A percentile compares a stretch with the other conserved stretches of the same genome.
Evolutionary conservation across 805 yeast genomes (phyloP).

Genomic region (Spathaspora gorwiae): DNA sequence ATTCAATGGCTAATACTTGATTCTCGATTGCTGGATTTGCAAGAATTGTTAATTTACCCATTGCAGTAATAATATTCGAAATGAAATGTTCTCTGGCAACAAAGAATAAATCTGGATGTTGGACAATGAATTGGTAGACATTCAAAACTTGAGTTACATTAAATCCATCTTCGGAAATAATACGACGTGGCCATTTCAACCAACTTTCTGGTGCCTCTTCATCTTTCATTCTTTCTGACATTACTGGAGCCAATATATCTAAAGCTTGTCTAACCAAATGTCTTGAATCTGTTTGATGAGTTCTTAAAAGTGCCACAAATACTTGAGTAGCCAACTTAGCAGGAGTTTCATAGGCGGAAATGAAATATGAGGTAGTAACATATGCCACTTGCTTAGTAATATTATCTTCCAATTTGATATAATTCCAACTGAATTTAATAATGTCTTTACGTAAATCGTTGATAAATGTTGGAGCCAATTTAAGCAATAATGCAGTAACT

Average conservation of each 20-base stretch:
- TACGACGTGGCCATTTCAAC: constrained; percentile 94
- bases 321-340: constrained; percentile 84
- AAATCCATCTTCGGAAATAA: constrained; percentile 84
- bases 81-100: constrained; percentile 85
- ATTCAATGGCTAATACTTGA: constrained; percentile 80
- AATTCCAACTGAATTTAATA: constrained; percentile 92
- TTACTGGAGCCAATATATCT: constrained; percentile 82
- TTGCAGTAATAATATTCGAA: constrained; percentile 82
- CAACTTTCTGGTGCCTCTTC: constrained; percentile 59
- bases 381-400: constrained; percentile 91
- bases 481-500: constrained; percentile 70
- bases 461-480: constrained; percentile 58
- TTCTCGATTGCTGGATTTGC: constrained; percentile 77
- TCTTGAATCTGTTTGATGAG: constrained; percentile 82
- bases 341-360: constrained; percentile 84
- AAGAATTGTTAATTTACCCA: constrained; percentile 81
- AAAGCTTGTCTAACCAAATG: constrained; percentile 81
- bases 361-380: constrained; percentile 80
- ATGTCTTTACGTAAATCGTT: constrained; percentile 71
- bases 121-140: constrained; percentile 83
- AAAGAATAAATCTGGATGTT: constrained; percentile 79
- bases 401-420: constrained; percentile 81
- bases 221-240: constrained; percentile 59
- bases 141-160: constrained; percentile 81
- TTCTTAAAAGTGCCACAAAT: constrained; percentile 81